phyloP scores from a whole-genome alignment of 169 alveolate genomes.

The Ichthyophthirius multifiliis region DNA sequence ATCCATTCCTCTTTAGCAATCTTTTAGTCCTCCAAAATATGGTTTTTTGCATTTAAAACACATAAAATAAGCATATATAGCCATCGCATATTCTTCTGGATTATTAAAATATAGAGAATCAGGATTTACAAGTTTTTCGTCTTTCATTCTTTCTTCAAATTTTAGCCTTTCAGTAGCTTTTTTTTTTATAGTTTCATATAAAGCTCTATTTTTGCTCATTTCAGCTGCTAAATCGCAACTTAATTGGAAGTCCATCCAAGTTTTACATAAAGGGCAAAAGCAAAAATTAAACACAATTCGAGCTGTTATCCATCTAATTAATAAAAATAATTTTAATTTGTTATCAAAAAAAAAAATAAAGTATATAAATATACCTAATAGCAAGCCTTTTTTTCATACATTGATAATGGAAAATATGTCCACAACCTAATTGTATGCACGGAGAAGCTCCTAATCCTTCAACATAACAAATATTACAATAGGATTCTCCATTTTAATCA shows the following conservation, averaged over 20 bases:
- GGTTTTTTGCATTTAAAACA: conserved; percentile 85
- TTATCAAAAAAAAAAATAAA: not conserved
- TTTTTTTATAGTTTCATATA: conserved; percentile 43
- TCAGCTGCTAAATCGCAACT: conserved; percentile 24
- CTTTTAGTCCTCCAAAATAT: conserved; percentile 87
- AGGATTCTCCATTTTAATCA: conserved; percentile 70
- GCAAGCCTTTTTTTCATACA: conserved; percentile 70
- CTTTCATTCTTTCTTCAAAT: conserved; percentile 81
- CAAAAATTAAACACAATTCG: conserved; percentile 71
- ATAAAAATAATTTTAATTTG: not conserved
- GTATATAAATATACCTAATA: not conserved
- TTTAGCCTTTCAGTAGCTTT: conserved; percentile 79
- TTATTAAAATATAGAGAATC: conserved; percentile 61
- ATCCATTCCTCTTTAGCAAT: conserved; percentile 70
- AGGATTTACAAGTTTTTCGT: conserved; percentile 63
- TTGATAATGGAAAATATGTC: conserved; percentile 68
- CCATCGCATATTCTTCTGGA: conserved; percentile 77
- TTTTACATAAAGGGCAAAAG: conserved; percentile 73
- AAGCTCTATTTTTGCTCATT: conserved; percentile 16
- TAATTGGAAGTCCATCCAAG: conserved; percentile 48
- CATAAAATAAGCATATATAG: conserved; percentile 76
- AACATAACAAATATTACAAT: conserved; percentile 76
- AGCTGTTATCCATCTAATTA: conserved; percentile 75
- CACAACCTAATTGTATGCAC: conserved; percentile 58
- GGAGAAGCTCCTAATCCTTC: conserved; percentile 82